Evolutionary conservation across 371 early-diverging fungal genomes (phyloP), one percentile per base, ranked within the genome.

Genomic region (Parasitella parasitica): DNA sequence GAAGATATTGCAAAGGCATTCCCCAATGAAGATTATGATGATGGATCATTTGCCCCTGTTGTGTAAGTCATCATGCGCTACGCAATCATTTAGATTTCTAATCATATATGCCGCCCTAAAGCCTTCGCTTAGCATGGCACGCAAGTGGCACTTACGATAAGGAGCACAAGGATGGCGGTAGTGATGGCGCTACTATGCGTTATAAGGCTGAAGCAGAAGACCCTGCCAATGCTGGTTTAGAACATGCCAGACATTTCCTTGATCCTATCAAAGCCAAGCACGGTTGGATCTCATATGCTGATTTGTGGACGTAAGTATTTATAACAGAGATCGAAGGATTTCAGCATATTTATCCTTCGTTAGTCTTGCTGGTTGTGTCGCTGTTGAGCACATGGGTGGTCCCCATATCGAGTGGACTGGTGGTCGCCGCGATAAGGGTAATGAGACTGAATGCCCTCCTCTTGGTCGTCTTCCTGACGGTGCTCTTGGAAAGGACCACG

Each of bases 391-490:
- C 57, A 85, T 93, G 80, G 90, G 90, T 48, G 93, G 93, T n/a
- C 92, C 92, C 57, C 80, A 76, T 35, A 83, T 93, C 56, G 78
- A 82, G 38, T 94, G 91, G 92, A 76, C 88, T 11, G 86, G 91
- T 43, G 95, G 93, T 58, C 90, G 96, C 62, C 65, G 66, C 35
- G 96, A 94, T 58, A 78, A 78, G 68, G 35, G 35, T 71, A 61
- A 60, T 28, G 81, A 82, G 59, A 66, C 69, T 5, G 78, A 75
- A n/a, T 81, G 79, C 70, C 90, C 92, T 26, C 93, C 94, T 43
- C 78, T 87, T 49, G 95, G 94, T 49, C 90, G 94, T 63, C 86
- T 94, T 32, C 95, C 95, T 32, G 93, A 94, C 59, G 95, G 88
- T 51, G 77, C 90, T 15, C 73, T 91, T 59, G 91, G 87, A 57